Evolutionary conservation across 345 rosid species (phyloP).

Genomic region (Eucalyptus tenuipes): DNA sequence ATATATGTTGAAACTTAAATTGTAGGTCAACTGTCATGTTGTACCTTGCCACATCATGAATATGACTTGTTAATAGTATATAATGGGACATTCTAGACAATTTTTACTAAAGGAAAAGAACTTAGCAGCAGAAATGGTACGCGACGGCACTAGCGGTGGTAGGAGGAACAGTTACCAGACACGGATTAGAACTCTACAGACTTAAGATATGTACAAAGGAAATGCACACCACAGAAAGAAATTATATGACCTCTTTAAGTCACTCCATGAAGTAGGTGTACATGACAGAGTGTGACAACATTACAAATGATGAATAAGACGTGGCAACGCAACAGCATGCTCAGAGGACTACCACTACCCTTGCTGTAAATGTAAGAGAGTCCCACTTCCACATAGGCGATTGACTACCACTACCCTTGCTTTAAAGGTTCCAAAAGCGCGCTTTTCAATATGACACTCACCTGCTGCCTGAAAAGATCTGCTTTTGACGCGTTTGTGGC

Average conservation of each 20-base stretch:
- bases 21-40: not conserved
- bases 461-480: constrained; percentile 77
- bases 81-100: not conserved
- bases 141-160: not conserved
- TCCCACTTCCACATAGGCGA: not conserved
- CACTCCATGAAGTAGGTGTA: not conserved
- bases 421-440: not conserved
- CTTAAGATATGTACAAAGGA: not conserved
- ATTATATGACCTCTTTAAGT: not conserved
- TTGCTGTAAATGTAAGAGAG: not conserved
- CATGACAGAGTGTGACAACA: not conserved
- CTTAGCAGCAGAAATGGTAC: not conserved
- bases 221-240: not conserved
- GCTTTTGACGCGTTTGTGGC: constrained; percentile 83
- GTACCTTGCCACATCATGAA: not conserved
- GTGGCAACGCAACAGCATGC: not conserved
- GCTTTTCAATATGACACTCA: not conserved
- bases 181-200: not conserved
- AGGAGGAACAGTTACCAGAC: not conserved
- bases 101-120: not conserved
- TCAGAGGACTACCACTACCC: not conserved
- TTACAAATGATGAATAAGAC: not conserved
- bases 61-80: not conserved
- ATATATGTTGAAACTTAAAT: not conserved
- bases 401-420: too few species aligned